Evolutionary conservation across 2,329 filamentous ascomycete species (phyloP).

Genomic region (Alternaria sp.): DNA sequence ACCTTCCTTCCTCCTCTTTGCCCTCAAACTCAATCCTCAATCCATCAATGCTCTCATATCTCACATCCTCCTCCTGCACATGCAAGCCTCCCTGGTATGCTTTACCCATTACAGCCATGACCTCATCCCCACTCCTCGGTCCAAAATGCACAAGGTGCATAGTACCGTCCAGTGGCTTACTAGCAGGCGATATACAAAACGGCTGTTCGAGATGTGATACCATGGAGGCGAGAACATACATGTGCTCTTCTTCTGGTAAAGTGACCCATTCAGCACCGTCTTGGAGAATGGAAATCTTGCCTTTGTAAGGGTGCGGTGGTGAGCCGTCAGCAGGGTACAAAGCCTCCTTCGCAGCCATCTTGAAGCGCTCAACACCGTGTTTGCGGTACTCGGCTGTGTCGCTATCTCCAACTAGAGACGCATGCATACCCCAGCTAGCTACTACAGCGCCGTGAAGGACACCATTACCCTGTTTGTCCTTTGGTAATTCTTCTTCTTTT

Average conservation of each 20-base stretch:
- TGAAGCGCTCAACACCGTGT: conserved; percentile 80
- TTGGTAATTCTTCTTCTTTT: conserved; percentile 51
- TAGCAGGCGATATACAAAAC: conserved; percentile 82
- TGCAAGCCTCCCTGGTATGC: conserved; percentile 68
- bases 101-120: conserved; percentile 78
- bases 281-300: conserved; percentile 58
- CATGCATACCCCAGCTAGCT: conserved; percentile 89
- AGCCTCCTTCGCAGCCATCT: conserved; percentile 82
- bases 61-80: conserved; percentile 64
- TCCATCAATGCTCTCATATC: conserved; percentile 75
- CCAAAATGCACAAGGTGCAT: conserved; percentile 81
- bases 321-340: conserved; percentile 66
- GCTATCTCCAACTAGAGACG: conserved; percentile 87
- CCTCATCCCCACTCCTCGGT: conserved; percentile 68
- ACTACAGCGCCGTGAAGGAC: conserved; percentile 78
- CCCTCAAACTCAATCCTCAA: conserved; percentile 69
- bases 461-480: conserved; percentile 32
- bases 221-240: conserved; percentile 78
- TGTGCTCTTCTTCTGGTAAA: conserved; percentile 64
- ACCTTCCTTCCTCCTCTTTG: conserved; percentile 71
- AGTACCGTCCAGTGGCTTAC: conserved; percentile 73
- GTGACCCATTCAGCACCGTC: conserved; percentile 36
- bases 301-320: conserved; percentile 65
- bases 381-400: conserved; percentile 83
- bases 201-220: conserved; percentile 83